Base-by-base conservation (phyloP, 2,329 filamentous ascomycete genomes). In the Exophiala dermatitidis region DNA sequence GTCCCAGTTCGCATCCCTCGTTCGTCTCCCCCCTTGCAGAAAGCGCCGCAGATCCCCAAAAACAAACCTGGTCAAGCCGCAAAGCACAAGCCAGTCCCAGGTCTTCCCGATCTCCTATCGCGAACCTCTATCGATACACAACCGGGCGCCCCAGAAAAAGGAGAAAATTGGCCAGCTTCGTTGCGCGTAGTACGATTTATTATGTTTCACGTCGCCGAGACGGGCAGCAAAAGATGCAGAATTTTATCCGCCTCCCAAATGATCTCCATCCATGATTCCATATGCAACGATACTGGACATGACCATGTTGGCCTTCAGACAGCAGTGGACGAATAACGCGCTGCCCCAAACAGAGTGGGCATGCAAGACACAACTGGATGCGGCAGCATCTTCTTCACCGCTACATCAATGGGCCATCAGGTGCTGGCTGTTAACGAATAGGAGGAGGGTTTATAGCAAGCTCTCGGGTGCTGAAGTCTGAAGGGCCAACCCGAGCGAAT, bases 111-210 rank as follows among this genome's bases (percentile, higher is more conserved):
- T 48, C 55, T 50, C 43, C 44, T 51, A 58, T 58, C 55, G 48
- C 34, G 34, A 12, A n/a, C 7, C 46, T 36, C 48, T 58, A 58
- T 58, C 56, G 56, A 58, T 58, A 58, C 56, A 58, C 56, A 58
- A 52, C 38, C 49, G 12, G 33, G 36, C 31, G 12, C 6, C 44
- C 32, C 30, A 33, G 36, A 28, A 19, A 49, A 5, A 29, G 38
- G 30, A 28, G 38, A 46, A 47, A 54, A 40, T 46, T 45, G 50
- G 49, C 3, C 9, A 12, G 10, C 36, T 38, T 38, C 36, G 10
- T 5, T 10, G 37, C 8, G 8, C 19, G 26, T 45, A 6, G 3
- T n/a, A 30, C n/a, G 3, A 32, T 31, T n/a, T 19, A 31, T 10
- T 12, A 45, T 31, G 32, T 32, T 10, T 32, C 5, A 10, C 42